Conservation (phyloP, 2,329 filamentous ascomycete genomes). For the Podosphaera aphanis region DNA sequence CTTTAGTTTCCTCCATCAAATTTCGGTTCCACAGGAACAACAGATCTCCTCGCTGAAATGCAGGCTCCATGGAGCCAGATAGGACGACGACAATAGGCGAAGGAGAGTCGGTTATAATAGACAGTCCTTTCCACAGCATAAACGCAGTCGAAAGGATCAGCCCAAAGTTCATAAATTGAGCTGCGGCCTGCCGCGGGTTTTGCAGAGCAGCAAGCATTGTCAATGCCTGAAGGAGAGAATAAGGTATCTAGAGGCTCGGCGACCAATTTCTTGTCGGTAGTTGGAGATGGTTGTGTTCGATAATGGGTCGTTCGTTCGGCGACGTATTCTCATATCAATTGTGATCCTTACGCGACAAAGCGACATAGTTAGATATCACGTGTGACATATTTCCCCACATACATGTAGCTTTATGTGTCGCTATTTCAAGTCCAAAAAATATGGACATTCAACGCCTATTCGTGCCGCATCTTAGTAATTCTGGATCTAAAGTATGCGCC, state of each 20-base stretch:
- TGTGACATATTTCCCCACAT: too few species aligned
- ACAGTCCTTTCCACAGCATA: slow-evolving; percentile 52
- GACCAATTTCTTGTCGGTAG: not conserved
- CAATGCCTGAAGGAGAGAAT: not conserved
- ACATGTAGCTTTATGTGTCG: too few species aligned
- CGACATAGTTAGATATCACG: too few species aligned
- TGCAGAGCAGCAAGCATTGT: slow-evolving; percentile 31
- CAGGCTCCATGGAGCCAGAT: slow-evolving; percentile 36
- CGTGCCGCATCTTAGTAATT: too few species aligned
- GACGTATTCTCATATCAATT: too few species aligned
- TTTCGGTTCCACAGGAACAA: slow-evolving; percentile 35
- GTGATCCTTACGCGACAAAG: too few species aligned
- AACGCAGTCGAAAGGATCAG: slow-evolving; percentile 51
- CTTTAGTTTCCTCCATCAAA: slow-evolving; percentile 30
- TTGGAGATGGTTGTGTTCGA: too few species aligned
- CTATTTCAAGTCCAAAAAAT: too few species aligned
- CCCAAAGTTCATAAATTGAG: slow-evolving; percentile 48
- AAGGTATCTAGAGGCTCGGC: not conserved
- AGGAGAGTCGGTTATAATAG: slow-evolving; percentile 34
- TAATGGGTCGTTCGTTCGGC: too few species aligned
- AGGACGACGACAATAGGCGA: slow-evolving; percentile 38
- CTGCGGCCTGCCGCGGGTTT: slow-evolving; percentile 40
- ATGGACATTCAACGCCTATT: too few species aligned
- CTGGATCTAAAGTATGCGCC: too few species aligned
- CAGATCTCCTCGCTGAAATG: slow-evolving; percentile 34